Evolutionary conservation across 192 early-diverging fungal species (phyloP).

Genomic region (Gamsiella multidivaricata): DNA sequence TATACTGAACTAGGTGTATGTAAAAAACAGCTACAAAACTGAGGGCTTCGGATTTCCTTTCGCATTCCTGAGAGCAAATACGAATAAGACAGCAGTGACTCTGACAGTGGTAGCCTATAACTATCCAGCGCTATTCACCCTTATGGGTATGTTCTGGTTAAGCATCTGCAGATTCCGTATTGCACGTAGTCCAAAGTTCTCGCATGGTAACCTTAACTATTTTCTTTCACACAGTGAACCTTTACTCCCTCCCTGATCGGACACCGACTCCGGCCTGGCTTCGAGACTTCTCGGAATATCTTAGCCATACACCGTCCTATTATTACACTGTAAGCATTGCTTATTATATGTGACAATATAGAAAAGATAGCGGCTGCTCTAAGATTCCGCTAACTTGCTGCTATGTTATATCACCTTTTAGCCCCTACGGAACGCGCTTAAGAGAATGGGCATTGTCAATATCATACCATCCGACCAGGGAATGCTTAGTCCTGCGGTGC

Average conservation of each 20-base stretch:
- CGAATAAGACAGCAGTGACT: slow-evolving; percentile 72
- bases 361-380: too few relatives aligned
- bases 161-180: too few relatives aligned
- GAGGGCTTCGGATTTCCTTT: slow-evolving; percentile 75
- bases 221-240: too few relatives aligned
- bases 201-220: background rate
- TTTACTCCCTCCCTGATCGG: slow-evolving; percentile 54
- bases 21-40: slow-evolving; percentile 71
- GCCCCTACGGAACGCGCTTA: slow-evolving; percentile 39
- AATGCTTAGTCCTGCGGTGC: slow-evolving; percentile 2
- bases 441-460: slow-evolving; percentile 53
- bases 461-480: slow-evolving; percentile 37
- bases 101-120: slow-evolving; percentile 85
- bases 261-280: slow-evolving; percentile 61
- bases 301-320: slow-evolving; percentile 73
- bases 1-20: slow-evolving; percentile 56
- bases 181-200: too few relatives aligned
- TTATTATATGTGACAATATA: too few relatives aligned
- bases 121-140: slow-evolving; percentile 77
- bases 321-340: slow-evolving; percentile 65
- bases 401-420: background rate
- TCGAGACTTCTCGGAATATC: slow-evolving; percentile 68
- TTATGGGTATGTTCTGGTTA: slow-evolving; percentile 58
- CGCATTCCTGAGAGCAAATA: slow-evolving; percentile 78
- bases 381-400: slow-evolving; percentile 41